A percentile compares a stretch with the other conserved stretches of the same genome.
Conservation (phyloP, 192 early-diverging fungal genomes). For the Coemansia brasiliensis region DNA sequence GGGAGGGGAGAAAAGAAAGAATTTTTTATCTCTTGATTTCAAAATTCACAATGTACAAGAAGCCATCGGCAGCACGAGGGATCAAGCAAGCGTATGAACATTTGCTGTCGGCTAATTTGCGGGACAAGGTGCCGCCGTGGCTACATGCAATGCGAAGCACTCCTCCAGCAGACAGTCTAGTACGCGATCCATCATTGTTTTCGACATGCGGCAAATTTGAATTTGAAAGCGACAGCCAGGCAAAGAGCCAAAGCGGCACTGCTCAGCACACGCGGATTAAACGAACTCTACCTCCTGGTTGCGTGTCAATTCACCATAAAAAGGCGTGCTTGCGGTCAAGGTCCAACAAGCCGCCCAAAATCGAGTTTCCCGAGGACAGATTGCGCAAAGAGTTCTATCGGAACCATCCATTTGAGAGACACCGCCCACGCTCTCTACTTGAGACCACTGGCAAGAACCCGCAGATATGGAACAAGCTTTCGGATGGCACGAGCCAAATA, state of each 20-base stretch:
- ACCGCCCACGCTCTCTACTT: conserved; percentile 67
- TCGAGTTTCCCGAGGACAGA: conserved; percentile 87
- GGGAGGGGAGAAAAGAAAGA: too few relatives aligned
- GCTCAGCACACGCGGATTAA: conserved; percentile 4
- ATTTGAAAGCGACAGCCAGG: conserved; percentile 29
- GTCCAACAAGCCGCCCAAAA: conserved; percentile 64
- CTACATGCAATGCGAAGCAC: conserved; percentile 43
- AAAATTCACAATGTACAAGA: conserved; percentile 35
- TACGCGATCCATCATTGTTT: conserved; percentile 51
- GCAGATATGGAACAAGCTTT: conserved; percentile 58
- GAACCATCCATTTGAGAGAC: conserved; percentile 90
- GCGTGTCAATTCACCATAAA: conserved; percentile 43
- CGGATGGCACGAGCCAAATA: conserved; percentile 56
- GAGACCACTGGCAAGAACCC: conserved; percentile 60
- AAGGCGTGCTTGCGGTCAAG: conserved; percentile 63
- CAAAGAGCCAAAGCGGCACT: neutral
- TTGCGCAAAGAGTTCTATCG: conserved; percentile 84
- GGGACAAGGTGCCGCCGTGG: conserved; percentile 47
- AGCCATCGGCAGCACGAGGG: conserved; percentile 33
- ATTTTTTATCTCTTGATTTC: conserved; percentile 1
- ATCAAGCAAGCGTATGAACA: conserved; percentile 40
- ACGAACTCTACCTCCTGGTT: conserved; percentile 36
- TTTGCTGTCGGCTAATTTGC: conserved; percentile 37
- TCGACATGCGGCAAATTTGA: conserved; percentile 28
- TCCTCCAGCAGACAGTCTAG: conserved; percentile 48